phyloP scores from a whole-genome alignment of 768 basidiomycete genomes.

The Fomitopsis pulvina region DNA sequence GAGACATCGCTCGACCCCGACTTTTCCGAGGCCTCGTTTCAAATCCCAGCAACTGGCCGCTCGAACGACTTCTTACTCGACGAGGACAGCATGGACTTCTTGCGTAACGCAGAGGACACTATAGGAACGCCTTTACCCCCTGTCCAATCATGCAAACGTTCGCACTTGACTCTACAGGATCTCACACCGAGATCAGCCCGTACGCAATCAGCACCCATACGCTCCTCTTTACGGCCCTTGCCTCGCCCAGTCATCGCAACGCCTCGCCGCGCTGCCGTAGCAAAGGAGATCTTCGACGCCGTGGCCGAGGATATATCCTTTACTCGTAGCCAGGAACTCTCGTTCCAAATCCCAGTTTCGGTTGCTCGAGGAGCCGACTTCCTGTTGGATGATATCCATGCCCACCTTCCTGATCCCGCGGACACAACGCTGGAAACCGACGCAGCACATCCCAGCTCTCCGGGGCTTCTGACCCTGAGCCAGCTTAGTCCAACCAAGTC shows the following conservation, averaged over 20 bases:
- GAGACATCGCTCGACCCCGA: conserved; percentile 37
- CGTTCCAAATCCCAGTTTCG: conserved; percentile 18
- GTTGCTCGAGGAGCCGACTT: conserved; percentile 9
- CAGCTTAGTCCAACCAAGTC: conserved; percentile 35
- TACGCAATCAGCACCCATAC: conserved; percentile 5
- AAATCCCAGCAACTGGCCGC: conserved; percentile 37
- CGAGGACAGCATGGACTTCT: conserved; percentile 39
- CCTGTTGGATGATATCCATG: not conserved
- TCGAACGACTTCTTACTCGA: conserved; percentile 29
- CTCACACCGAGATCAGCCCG: conserved; percentile 19
- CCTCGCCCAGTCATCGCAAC: conserved; percentile 16
- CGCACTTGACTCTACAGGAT: conserved; percentile 17
- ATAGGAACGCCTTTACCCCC: conserved; percentile 24
- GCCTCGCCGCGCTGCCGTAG: conserved; percentile 11
- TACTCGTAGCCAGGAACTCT: conserved; percentile 8
- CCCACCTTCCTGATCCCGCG: not conserved
- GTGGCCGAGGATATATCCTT: conserved; percentile 12
- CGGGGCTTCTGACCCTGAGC: conserved; percentile 28
- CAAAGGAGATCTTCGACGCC: conserved; percentile 13
- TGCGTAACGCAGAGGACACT: conserved; percentile 35
- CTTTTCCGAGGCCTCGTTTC: conserved; percentile 42
- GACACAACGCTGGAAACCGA: not conserved
- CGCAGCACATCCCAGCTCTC: not conserved
- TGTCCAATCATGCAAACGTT: conserved; percentile 17
- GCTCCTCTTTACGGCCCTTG: conserved; percentile 13